Base-by-base conservation (phyloP, 768 basidiomycete species). In the Phylloporus rhodoxanthus region DNA sequence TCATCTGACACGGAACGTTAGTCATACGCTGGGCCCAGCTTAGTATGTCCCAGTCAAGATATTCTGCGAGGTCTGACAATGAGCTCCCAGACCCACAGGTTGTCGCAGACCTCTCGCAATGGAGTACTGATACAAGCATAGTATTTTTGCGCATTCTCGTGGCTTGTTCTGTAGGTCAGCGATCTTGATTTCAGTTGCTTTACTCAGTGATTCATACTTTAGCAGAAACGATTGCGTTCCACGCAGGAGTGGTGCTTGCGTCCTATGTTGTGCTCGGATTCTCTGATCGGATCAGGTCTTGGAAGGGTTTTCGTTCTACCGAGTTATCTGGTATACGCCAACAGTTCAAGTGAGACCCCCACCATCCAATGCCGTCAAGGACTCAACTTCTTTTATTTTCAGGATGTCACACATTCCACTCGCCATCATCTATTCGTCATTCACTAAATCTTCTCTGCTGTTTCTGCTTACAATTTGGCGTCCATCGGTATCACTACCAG, bases 361-460 rank as follows among this genome's bases (percentile, higher is more conserved):
- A 9, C 4, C 3, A 20, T 10, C 20, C 19, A 20, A 26, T 3
- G 30, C 20, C 13, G 30, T 28, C n/a, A 8, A 29, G 17, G 9
- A 5, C 39, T 26, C 37, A 13, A 50, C 25, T 20, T 34, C 20
- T 8, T 29, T 46, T 54, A 17, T 33, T 29, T 29, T 37, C 30
- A 87, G 87, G 56, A 75, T 83, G 46, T 85, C 86, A 0, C 75
- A 89, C 30, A 77, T 92, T 34, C 83, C 90, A 3, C 73, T 92
- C n/a, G 81, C 81, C 11, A 71, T 91, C 5, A 75, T 91, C 62
- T 91, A 91, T 60, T 89, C 89, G 0, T 92, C 89, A 2, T 67
- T 91, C 19, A 88, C 85, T 5, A 92, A 91, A 61, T 75, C 88
- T 15, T 90, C 91, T 61, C 75, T 92, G 5, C 75, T 92, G n/a